Evolutionary conservation across 1,139 yeast genomes (phyloP), one percentile per base, ranked within the genome.

Genomic region (Zygoascus hellenicus): DNA sequence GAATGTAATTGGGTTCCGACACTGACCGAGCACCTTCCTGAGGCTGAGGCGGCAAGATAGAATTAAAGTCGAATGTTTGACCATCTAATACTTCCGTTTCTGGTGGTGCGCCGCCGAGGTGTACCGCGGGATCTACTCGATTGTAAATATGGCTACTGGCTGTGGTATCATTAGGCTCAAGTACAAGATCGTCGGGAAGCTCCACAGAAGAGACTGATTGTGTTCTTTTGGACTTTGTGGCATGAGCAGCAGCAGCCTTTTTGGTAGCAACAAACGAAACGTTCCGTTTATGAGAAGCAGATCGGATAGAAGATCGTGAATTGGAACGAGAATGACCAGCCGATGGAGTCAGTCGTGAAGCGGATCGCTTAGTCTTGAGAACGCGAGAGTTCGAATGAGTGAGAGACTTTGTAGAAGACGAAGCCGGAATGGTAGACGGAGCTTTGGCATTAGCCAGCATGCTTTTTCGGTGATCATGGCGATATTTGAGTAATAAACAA

Each of bases 401-500:
- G 9, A 32, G 35, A 34, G 31, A 30, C 16, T 36, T 16, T 17
- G 41, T 33, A 14, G 48, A 36, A 26, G 17, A 28, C 3, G 42
- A 32, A 13, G 38, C 48, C 26, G 38, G 37, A 16, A 41, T 34
- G 10, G 40, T 11, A 34, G 13, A 15, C 16, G 35, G 29, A 30
- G 22, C 36, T 3, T 26, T 32, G 14, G 36, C 43, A 16, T 42
- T 19, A 9, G 52, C 50, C 33, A 36, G 39, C 39, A 36, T 32
- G n/a, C 17, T 16, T 19, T 50, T 50, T n/a, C 50, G 34, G 62
- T 87, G 95, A 51, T 84, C 94, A 57, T 83, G 85, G 55, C 97
- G 77, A 65, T 92, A 92, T 59, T 87, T 82, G 72, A 83, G 72
- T 52, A 92, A 71, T 49, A 94, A 69, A 52, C 88, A 83, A 66